phyloP scores from a whole-genome alignment of 768 basidiomycete species.

The Phaffia tasmanica region DNA sequence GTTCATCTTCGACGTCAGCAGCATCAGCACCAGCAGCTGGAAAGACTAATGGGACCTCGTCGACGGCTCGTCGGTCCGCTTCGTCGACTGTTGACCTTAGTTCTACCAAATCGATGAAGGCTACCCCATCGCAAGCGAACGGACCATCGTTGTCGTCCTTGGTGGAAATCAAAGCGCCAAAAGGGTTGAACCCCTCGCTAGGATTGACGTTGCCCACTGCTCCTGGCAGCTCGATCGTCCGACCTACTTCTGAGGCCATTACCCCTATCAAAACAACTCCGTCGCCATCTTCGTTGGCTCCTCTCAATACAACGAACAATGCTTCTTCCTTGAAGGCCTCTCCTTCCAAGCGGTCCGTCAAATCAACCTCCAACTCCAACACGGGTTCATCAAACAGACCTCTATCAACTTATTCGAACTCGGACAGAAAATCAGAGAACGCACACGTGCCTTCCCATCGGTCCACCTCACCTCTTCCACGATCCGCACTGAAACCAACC shows the following conservation, averaged over 20 bases:
- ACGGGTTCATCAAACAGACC: not conserved
- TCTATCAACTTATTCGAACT: not conserved
- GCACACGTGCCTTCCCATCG: conserved; percentile 17
- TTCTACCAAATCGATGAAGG: not conserved
- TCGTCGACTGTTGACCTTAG: conserved; percentile 8
- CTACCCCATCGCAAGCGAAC: not conserved
- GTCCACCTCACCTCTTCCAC: conserved; percentile 10
- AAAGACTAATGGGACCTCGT: not conserved
- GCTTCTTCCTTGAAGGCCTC: conserved; percentile 3
- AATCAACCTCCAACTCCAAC: conserved; percentile 3
- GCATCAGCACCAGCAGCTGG: not conserved
- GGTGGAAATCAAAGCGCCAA: conserved; percentile 21
- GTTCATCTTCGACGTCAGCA: conserved; percentile 3
- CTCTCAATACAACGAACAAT: no score
- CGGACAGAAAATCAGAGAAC: conserved; percentile 5
- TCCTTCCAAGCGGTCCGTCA: not conserved
- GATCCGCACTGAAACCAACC: conserved; percentile 17
- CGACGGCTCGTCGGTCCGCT: conserved; percentile 12
- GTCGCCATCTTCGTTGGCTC: not conserved
- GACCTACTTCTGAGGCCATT: not conserved
- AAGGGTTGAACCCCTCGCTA: conserved; percentile 14
- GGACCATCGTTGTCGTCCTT: not conserved
- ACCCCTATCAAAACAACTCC: not conserved
- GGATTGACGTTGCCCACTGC: conserved; percentile 17
- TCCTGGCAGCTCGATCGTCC: conserved; percentile 22